phyloP scores from a whole-genome alignment of 352 stramenopile species.

The Pythium dissotocum region DNA sequence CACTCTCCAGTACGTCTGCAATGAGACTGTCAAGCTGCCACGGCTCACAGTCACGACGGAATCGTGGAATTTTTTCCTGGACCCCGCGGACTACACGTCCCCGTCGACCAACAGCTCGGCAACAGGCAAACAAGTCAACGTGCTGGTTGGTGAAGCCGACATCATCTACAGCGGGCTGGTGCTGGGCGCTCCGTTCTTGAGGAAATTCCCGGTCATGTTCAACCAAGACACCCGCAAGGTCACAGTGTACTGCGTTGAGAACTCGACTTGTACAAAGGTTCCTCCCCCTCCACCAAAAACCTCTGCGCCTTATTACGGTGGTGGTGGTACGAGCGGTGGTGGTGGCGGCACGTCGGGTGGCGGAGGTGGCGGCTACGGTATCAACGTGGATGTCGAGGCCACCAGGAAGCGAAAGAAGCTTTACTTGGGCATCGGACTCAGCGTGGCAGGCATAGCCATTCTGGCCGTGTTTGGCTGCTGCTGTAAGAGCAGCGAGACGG shows the following conservation, averaged over 20 bases:
- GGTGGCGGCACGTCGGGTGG: neutral
- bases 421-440: neutral
- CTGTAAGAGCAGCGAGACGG: neutral
- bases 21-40: neutral
- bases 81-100: neutral
- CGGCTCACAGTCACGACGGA: neutral
- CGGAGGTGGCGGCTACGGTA: neutral
- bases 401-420: neutral
- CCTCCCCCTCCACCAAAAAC: no score
- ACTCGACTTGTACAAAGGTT: neutral
- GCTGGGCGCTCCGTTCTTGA: neutral
- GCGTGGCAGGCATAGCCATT: neutral
- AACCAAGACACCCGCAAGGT: neutral
- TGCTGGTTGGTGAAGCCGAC: neutral
- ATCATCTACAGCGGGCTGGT: neutral
- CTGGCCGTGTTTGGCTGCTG: neutral
- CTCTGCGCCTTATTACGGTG: no score
- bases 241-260: neutral
- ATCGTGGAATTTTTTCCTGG: neutral
- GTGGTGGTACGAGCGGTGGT: neutral
- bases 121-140: neutral
- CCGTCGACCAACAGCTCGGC: neutral
- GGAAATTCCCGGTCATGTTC: neutral
- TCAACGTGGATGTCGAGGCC: neutral
- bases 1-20: neutral